Conservation (phyloP, 2,329 filamentous ascomycete genomes). For the Pseudogymnoascus sp. region DNA sequence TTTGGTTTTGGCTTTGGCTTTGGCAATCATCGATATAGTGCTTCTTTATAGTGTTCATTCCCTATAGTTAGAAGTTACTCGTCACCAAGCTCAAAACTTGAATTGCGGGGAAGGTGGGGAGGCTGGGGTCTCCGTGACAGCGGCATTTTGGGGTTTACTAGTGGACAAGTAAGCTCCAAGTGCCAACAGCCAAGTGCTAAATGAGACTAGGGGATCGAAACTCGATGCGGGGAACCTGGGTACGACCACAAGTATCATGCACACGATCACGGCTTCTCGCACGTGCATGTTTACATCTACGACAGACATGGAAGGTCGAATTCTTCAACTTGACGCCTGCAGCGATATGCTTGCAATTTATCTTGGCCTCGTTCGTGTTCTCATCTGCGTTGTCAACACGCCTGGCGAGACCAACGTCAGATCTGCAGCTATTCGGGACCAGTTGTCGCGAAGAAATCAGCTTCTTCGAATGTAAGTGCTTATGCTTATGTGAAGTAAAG, state of each 20-base stretch:
- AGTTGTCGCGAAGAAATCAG: background rate
- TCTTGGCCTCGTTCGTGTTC: background rate
- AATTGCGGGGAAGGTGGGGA: background rate
- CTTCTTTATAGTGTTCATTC: background rate
- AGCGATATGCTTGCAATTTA: background rate
- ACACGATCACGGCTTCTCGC: background rate
- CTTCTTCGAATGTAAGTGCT: background rate
- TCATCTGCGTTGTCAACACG: background rate
- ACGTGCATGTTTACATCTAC: background rate
- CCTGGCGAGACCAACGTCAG: background rate
- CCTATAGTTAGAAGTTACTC: background rate
- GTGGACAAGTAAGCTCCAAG: background rate
- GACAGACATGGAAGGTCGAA: background rate
- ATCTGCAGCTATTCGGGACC: background rate
- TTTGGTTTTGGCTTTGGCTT: too few relatives aligned
- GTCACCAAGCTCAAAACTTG: background rate
- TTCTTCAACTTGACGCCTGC: background rate
- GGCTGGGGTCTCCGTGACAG: background rate
- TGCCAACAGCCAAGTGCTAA: background rate
- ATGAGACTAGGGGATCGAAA: background rate
- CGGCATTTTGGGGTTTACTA: background rate
- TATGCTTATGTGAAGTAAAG: background rate
- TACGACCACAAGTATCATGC: background rate
- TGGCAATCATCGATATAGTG: background rate
- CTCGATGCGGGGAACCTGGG: conserved; percentile 1